Conservation (phyloP, 2,329 filamentous ascomycete species). For the Alternaria triticina region DNA sequence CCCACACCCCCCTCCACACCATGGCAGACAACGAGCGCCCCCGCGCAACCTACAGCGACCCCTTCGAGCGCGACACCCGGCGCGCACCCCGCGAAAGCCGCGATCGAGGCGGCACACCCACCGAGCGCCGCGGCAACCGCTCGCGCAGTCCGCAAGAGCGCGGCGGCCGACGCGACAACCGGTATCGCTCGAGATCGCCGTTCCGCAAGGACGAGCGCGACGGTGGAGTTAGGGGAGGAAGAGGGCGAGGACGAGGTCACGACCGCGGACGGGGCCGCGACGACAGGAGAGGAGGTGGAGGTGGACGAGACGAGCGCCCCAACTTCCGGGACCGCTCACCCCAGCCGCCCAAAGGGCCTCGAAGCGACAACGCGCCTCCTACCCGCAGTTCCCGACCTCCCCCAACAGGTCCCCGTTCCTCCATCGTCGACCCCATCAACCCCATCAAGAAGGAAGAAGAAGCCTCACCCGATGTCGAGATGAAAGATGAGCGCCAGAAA, state of each 20-base stretch:
- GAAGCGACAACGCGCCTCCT: constrained; percentile 15
- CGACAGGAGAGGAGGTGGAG: constrained; percentile 16
- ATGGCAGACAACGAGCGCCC: constrained; percentile 37
- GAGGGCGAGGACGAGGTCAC: constrained; percentile 13
- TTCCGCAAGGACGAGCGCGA: constrained; percentile 30
- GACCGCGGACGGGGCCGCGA: constrained; percentile 20
- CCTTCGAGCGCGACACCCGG: constrained; percentile 24
- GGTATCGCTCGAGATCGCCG: constrained; percentile 40
- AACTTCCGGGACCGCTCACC: constrained; percentile 19
- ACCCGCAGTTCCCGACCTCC: constrained; percentile 13
- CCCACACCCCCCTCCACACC: constrained; percentile 6
- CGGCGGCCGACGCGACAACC: constrained; percentile 28
- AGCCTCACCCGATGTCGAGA: constrained; percentile 33
- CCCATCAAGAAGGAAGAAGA: constrained; percentile 17
- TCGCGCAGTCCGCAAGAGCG: constrained; percentile 45
- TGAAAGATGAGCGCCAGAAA: constrained; percentile 35
- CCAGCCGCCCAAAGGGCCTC: constrained; percentile 36
- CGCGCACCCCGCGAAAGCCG: constrained; percentile 28
- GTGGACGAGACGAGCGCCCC: constrained; percentile 15
- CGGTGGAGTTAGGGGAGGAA: constrained; percentile 18
- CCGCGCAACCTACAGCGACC: constrained; percentile 24
- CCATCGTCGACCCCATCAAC: constrained; percentile 8
- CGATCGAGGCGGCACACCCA: constrained; percentile 31
- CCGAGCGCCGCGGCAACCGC: constrained; percentile 36
- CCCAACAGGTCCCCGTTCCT: constrained; percentile 14